Evolutionary conservation across 768 basidiomycete genomes (phyloP), one percentile per base, ranked within the genome.

Genomic region (Termitomyces sp.): DNA sequence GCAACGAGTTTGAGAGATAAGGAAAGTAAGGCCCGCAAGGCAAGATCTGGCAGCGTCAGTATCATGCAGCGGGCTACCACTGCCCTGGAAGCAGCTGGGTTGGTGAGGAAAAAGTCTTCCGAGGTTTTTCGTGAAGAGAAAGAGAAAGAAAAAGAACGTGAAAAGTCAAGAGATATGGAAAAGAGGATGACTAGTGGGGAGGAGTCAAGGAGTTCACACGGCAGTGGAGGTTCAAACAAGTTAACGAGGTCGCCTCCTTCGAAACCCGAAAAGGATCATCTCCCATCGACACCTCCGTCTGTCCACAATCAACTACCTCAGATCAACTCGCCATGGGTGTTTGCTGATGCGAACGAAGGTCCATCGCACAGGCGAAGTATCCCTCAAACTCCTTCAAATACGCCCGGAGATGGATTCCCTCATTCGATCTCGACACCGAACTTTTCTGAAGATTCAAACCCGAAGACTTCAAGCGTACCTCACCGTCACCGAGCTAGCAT

Each of bases 1-100:
- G 80, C 79, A 24, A 79, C 85, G 16, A 84, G 82, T 61, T 57
- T 79, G 55, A 86, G 79, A 65, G 83, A 83, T 53, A 80, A 78
- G 65, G 83, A 83, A 55, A 78, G 76, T 26, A 87, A 83, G 60
- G 77, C 78, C 20, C 78, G 86, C 49, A 94, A 95, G 68, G 75
- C 72, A 26, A 79, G 95, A 16, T 86, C 92, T 2, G 90, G 93
- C 6, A 96, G 94, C 57, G 91, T 98, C 52, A 94, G 88, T 65
- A 97, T 98, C 70, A 91, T 98, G 82, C 95, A 98, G 65, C 85
- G 94, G 26, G 94, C 93, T 0, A 95, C 94, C 2, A 96, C 93
- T 1, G 92, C 90, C 1, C 78, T 94, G 26, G 91, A 92, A 68
- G 92, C 90, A 10, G 89, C 88, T 13, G 89, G 92, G 2, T 71